phyloP scores from a whole-genome alignment of 768 basidiomycete species.

The Boletus subparvulus region DNA sequence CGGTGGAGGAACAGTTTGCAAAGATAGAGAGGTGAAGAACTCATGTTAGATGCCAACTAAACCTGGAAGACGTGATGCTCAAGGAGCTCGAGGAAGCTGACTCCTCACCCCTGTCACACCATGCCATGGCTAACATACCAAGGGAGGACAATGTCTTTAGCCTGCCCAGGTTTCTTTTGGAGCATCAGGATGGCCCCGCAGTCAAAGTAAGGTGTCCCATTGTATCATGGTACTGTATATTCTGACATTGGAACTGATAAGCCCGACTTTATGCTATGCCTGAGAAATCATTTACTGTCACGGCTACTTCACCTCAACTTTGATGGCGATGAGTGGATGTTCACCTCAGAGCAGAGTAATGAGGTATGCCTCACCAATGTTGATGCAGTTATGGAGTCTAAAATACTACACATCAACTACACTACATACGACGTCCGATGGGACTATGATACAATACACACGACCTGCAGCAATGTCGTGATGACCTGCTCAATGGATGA shows the following conservation, averaged over 20 bases:
- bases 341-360: conserved; percentile 2
- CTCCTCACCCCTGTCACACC: background rate
- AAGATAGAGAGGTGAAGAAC: conserved; percentile 9
- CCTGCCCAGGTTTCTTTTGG: background rate
- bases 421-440: conserved; percentile 19
- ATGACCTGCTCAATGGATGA: conserved; percentile 7
- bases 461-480: background rate
- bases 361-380: background rate
- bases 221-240: no score
- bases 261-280: conserved; percentile 13
- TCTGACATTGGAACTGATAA: background rate
- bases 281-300: conserved; percentile 16
- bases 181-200: conserved; percentile 12
- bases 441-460: conserved; percentile 8
- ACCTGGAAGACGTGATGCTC: no score
- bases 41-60: background rate
- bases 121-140: background rate
- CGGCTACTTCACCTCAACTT: conserved; percentile 13
- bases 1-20: background rate
- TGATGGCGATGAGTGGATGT: conserved; percentile 13
- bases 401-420: conserved; percentile 5
- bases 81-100: no score
- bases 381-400: background rate
- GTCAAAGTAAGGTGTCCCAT: background rate
- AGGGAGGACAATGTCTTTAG: background rate